These are phyloP conservation scores for Teratosphaeria nubilosa DNA, from an alignment of 2,329 filamentous ascomycete species.

Conservation along the genomic window DNA sequence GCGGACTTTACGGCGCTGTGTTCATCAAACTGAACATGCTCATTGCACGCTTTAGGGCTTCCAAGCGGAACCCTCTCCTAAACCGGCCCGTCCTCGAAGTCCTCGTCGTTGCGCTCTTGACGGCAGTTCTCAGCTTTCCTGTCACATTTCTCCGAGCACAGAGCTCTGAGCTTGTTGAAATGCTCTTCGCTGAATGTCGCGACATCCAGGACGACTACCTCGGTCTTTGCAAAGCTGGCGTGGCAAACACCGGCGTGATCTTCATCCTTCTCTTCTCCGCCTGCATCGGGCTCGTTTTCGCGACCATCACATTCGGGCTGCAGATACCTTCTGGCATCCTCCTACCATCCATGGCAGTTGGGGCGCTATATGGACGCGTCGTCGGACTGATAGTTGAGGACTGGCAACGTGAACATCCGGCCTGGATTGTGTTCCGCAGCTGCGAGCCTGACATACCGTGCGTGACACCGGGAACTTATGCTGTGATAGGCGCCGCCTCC, in stretches of 20 bases:
- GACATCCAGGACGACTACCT: slow-evolving; percentile 75
- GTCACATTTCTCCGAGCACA: slow-evolving; percentile 95
- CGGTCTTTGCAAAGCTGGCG: slow-evolving; percentile 79
- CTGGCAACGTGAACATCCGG: slow-evolving; percentile 68
- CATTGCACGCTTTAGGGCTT: slow-evolving; percentile 70
- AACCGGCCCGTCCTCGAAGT: slow-evolving; percentile 69
- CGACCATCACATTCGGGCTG: slow-evolving; percentile 82
- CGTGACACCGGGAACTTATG: slow-evolving; percentile 89
- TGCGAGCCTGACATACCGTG: slow-evolving; percentile 80
- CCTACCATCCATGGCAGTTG: slow-evolving; percentile 90
- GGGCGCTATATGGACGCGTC: slow-evolving; percentile 79
- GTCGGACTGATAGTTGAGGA: slow-evolving; percentile 84
- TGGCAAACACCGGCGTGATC: slow-evolving; percentile 72
- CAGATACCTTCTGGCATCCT: slow-evolving; percentile 94
- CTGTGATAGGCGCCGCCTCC: slow-evolving; percentile 88
- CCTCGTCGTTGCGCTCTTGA: slow-evolving; percentile 64
- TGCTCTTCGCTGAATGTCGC: slow-evolving; percentile 83
- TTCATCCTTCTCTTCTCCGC: slow-evolving; percentile 74
- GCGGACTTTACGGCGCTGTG: slow-evolving; percentile 86
- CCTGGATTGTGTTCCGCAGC: slow-evolving; percentile 64
- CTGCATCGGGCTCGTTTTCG: slow-evolving; percentile 72
- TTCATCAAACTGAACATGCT: slow-evolving; percentile 94
- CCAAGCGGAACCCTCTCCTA: slow-evolving; percentile 51
- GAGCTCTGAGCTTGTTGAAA: slow-evolving; percentile 80
- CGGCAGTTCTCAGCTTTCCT: slow-evolving; percentile 85